phyloP scores from a whole-genome alignment of 2,329 filamentous ascomycete genomes.

The Microcyclospora pomicola region DNA sequence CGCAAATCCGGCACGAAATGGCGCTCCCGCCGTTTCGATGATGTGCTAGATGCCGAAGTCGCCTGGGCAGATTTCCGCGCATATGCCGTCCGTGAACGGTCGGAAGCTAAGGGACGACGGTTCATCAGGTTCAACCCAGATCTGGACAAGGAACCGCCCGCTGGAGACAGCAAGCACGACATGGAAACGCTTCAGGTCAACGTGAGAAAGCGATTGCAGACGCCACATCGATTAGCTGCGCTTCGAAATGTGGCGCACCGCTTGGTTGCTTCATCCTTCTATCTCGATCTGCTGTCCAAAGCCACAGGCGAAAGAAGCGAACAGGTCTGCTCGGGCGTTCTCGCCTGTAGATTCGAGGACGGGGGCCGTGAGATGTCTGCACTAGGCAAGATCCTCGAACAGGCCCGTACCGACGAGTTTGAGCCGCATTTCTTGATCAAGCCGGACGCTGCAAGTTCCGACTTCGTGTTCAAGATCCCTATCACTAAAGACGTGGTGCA shows the following conservation, averaged over 20 bases:
- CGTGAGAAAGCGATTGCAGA: constrained; percentile 19
- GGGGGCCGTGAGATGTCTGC: constrained; percentile 19
- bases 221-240: constrained; percentile 16
- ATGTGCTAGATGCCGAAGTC: constrained; percentile 23
- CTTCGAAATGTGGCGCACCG: constrained; percentile 21
- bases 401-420: constrained; percentile 16
- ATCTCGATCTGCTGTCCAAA: constrained; percentile 23
- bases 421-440: constrained; percentile 23
- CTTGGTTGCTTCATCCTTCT: constrained; percentile 26
- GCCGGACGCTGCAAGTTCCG: constrained; percentile 11
- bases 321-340: constrained; percentile 18
- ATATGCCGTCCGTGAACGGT: constrained; percentile 14
- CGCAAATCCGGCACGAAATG: constrained; percentile 10
- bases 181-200: constrained; percentile 19
- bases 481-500: constrained; percentile 10
- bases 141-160: constrained; percentile 18
- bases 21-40: constrained; percentile 17
- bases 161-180: constrained; percentile 24
- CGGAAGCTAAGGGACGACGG: constrained; percentile 14
- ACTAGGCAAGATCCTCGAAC: constrained; percentile 19
- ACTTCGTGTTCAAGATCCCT: constrained; percentile 13
- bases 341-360: constrained; percentile 23
- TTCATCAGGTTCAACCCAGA: constrained; percentile 25
- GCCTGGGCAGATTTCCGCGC: constrained; percentile 23
- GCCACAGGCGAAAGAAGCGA: constrained; percentile 19